Percentiles rank a stretch among this genome's conserved stretches.
These are phyloP conservation scores for Eucalyptus albens DNA, from an alignment of 345 rosid genomes.

Conservation along the genomic window DNA sequence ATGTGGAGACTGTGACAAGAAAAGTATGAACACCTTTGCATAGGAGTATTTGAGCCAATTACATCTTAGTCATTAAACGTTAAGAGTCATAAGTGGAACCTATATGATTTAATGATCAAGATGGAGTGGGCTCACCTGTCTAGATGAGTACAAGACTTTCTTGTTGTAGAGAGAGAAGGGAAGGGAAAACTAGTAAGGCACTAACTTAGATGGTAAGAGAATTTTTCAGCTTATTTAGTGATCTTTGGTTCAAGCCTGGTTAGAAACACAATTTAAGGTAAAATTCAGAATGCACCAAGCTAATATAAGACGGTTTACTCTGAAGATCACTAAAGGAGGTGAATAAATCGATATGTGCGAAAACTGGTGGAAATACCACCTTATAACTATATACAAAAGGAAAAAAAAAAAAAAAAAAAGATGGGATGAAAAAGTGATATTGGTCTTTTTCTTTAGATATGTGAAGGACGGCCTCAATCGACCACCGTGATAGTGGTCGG, in stretches of 20 bases:
- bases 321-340: rapidly evolving
- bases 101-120: background rate
- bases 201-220: background rate
- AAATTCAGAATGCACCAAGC: background rate
- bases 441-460: background rate
- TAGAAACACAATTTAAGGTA: background rate
- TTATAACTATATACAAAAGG: background rate
- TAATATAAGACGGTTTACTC: rapidly evolving
- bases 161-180: background rate
- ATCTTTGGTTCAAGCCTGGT: background rate
- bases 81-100: background rate
- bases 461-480: background rate
- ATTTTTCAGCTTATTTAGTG: background rate
- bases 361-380: background rate
- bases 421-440: background rate
- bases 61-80: background rate
- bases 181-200: background rate
- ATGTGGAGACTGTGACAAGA: background rate
- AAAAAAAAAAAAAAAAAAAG: no score
- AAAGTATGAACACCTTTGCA: background rate
- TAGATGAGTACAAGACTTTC: background rate
- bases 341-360: background rate
- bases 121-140: background rate
- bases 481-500: rapidly evolving
- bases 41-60: background rate